Base-by-base conservation (phyloP, 2,329 filamentous ascomycete genomes). In the Arthrobotrys megalospora region DNA sequence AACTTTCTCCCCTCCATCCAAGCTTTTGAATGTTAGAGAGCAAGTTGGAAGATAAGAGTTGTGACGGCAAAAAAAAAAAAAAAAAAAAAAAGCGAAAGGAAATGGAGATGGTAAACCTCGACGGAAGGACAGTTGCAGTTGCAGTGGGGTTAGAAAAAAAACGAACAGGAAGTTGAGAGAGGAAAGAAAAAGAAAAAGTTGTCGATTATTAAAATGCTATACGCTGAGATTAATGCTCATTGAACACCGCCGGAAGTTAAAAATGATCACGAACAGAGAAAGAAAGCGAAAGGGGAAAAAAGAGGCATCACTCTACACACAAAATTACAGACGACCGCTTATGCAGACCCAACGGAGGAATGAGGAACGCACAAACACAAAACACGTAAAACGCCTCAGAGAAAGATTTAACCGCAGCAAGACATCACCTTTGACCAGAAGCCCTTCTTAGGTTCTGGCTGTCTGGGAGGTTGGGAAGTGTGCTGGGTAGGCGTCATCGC, bases 381-480 rank as follows among this genome's bases (percentile, higher is more conserved):
- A 76, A 66, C 58, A 67, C 62, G 73, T 53, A 67, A 79, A 81
- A 80, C 80, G 80, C 81, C 75, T 82, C 77, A 80, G 81, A 81
- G 80, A 84, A 28, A n/a, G 6, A 24, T 60, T 87, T 87, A 90
- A 89, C 93, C 93, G 86, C 95, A 98, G 90, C 95, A 98, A 75
- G 96, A 97, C 89, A 95, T 92, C 84, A 97, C 88, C 88, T 97
- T 97, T 86, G 97, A 92, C 86, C 94, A 91, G 80, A 93, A 92
- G 76, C 91, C 91, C 53, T 90, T 92, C 84, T 95, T 92, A 81
- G 90, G 88, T 84, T 96, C 91, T 82, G 88, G 86, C 52, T 87
- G 87, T 80, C 88, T 87, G 81, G 86, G 83, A 85, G 89, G 84
- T 85, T 86, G 83, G 36, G 55, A 45, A 86, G 86, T 80, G 38